Evolutionary conservation across 495 filamentous ascomycete species (phyloP).

Genomic region (Podospora conica): DNA sequence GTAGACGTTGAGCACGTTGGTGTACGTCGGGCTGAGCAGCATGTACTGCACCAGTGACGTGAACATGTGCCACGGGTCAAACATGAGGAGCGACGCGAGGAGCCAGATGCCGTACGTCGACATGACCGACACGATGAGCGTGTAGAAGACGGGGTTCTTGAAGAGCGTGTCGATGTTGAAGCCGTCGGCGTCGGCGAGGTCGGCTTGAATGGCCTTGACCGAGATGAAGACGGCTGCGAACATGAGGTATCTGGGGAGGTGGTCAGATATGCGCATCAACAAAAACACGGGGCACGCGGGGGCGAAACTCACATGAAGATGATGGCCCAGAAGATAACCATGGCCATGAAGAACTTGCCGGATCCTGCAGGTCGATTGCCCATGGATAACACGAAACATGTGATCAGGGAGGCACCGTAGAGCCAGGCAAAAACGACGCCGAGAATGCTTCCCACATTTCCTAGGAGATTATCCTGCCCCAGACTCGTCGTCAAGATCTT

Average conservation of each 20-base stretch:
- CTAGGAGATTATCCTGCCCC: conserved; percentile 58
- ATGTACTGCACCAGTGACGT: conserved; percentile 96
- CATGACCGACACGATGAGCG: conserved; percentile 80
- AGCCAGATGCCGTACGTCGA: conserved; percentile 96
- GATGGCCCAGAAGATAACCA: conserved; percentile 93
- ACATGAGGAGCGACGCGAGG: conserved; percentile 84
- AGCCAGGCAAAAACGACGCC: conserved; percentile 94
- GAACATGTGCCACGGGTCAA: conserved; percentile 99
- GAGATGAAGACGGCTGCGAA: conserved; percentile 96
- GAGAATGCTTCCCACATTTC: conserved; percentile 67
- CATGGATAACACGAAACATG: conserved; percentile 91
- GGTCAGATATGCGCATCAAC: conserved; percentile 16
- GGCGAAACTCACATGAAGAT: conserved; percentile 70
- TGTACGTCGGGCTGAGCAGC: conserved; percentile 93
- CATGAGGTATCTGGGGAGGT: conserved; percentile 64
- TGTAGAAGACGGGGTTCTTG: conserved; percentile 84
- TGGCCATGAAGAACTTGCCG: conserved; percentile 88
- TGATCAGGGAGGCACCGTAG: conserved; percentile 83
- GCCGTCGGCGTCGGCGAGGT: conserved; percentile 51
- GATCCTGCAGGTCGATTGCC: conserved; percentile 96
- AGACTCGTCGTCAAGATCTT: conserved; percentile 90
- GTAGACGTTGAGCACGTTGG: conserved; percentile 99
- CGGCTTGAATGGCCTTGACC: conserved; percentile 68
- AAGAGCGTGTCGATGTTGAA: conserved; percentile 69
- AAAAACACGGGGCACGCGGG: background rate